Conservation (phyloP, 345 rosid species). For the Lagerstroemia speciosa region DNA sequence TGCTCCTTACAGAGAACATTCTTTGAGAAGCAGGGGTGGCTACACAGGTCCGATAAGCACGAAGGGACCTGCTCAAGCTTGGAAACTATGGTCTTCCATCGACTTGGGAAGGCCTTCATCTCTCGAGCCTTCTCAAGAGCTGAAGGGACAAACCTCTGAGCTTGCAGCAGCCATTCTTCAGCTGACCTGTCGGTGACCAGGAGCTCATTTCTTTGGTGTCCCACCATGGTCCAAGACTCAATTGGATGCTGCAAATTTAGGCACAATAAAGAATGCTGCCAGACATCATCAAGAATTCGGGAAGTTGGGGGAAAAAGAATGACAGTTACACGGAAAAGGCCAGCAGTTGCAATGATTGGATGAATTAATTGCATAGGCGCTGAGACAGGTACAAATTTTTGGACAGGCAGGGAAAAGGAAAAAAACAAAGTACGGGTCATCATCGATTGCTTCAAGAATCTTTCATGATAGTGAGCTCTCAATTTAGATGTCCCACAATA, state of each 20-base stretch:
- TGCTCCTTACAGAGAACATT: conserved; percentile 85
- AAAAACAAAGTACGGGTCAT: background rate
- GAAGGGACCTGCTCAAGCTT: conserved; percentile 77
- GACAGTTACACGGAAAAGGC: background rate
- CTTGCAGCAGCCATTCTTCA: conserved; percentile 66
- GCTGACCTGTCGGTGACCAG: conserved; percentile 25
- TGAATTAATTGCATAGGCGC: background rate
- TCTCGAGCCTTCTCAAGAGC: conserved; percentile 50
- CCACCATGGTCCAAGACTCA: conserved; percentile 38
- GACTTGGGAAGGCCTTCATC: conserved; percentile 56
- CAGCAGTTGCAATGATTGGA: background rate
- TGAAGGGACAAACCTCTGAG: conserved; percentile 57
- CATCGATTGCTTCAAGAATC: background rate
- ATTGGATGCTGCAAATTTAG: background rate
- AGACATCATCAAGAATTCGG: background rate
- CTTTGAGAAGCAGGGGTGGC: conserved; percentile 90
- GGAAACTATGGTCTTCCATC: conserved; percentile 79
- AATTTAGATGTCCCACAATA: background rate
- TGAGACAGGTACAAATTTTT: background rate
- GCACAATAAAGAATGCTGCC: background rate
- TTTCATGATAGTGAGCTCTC: background rate
- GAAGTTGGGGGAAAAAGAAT: background rate
- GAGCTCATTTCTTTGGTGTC: conserved; percentile 26
- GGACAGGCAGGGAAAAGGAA: background rate
- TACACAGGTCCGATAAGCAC: conserved; percentile 64